Percentiles rank a stretch among this genome's conserved stretches.
phyloP scores from a whole-genome alignment of 331 rosid species.

The Rhamnella rubrinervis region DNA sequence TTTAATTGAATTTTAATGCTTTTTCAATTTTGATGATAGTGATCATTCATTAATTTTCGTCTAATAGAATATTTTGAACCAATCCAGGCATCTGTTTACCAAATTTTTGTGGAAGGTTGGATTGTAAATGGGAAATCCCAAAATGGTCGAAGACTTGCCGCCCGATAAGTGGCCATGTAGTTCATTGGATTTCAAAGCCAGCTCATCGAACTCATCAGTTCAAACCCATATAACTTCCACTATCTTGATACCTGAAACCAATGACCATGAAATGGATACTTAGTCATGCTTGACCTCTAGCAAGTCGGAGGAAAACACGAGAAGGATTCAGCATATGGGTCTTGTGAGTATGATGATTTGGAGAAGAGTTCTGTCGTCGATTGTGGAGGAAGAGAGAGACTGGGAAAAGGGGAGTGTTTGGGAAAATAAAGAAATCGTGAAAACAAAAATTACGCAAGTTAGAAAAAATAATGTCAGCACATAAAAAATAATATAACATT shows the following conservation, averaged over 20 bases:
- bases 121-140: conserved; percentile 72
- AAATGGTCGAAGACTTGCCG: conserved; percentile 74
- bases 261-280: conserved; percentile 88
- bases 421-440: too few relatives aligned
- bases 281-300: conserved; percentile 83
- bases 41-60: conserved; percentile 1
- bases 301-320: conserved; percentile 83
- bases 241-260: conserved; percentile 44
- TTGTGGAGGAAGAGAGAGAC: too few relatives aligned
- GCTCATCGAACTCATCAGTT: conserved; percentile 67
- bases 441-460: too few relatives aligned
- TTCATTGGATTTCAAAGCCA: conserved; percentile 82
- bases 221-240: conserved; percentile 52
- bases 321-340: conserved; percentile 82
- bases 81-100: conserved; percentile 29
- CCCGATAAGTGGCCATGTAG: conserved; percentile 86
- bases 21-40: background rate
- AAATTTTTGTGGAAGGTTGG: conserved; percentile 23
- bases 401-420: too few relatives aligned
- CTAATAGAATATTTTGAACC: conserved; percentile 25
- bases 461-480: too few relatives aligned
- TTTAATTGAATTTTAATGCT: background rate
- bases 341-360: conserved; percentile 96
- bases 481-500: too few relatives aligned
- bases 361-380: too few relatives aligned